Evolutionary conservation across 1,284 basidiomycete species (phyloP).

Genomic region (Ganoderma sinense): DNA sequence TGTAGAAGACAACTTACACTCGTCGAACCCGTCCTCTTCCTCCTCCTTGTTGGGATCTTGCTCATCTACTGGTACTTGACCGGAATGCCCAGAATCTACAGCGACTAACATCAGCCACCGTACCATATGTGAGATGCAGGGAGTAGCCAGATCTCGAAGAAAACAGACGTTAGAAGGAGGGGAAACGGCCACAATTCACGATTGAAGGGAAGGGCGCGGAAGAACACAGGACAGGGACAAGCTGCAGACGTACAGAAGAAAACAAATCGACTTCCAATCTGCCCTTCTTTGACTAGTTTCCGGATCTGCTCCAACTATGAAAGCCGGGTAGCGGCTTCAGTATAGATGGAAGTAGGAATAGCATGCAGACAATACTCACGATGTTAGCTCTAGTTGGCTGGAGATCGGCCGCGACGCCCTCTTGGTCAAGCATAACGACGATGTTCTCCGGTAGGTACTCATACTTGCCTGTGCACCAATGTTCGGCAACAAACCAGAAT

Average conservation of each 20-base stretch:
- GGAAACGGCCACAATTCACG: background rate
- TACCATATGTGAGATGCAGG: background rate
- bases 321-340: background rate
- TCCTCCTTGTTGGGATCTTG: constrained; percentile 11
- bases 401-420: background rate
- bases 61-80: constrained; percentile 8
- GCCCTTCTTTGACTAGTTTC: constrained; percentile 14
- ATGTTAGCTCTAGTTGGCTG: constrained; percentile 26
- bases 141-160: background rate
- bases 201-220: background rate
- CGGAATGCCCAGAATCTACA: constrained; percentile 28
- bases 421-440: constrained; percentile 19
- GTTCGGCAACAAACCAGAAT: background rate
- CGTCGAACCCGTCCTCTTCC: constrained; percentile 38
- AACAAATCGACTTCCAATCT: constrained; percentile 24
- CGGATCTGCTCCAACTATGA: constrained; percentile 19
- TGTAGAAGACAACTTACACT: constrained; percentile 39
- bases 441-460: constrained; percentile 18
- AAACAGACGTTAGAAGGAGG: background rate
- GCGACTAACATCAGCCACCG: background rate
- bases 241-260: constrained; percentile 28
- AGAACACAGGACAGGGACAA: background rate
- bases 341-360: background rate
- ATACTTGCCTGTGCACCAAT: constrained; percentile 6
- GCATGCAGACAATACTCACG: constrained; percentile 13